Percentiles rank a stretch among this genome's conserved stretches.
Conservation (phyloP, 345 rosid genomes). For the Dovyalis caffra region DNA sequence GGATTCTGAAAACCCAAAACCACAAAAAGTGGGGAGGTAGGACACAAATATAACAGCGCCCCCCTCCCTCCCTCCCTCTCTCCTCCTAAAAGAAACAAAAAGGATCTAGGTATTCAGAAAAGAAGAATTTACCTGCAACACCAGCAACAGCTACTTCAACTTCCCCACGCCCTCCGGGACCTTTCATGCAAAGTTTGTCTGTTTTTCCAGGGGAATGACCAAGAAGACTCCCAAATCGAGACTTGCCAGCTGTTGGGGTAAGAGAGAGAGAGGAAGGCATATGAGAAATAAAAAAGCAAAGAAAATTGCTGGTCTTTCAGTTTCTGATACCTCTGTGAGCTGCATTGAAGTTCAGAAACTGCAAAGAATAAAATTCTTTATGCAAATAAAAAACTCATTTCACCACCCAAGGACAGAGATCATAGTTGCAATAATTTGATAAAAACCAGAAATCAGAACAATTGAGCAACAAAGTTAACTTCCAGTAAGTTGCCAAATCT, state of each 20-base stretch:
- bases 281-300: conserved; percentile 5
- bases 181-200: conserved; percentile 88
- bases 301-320: neutral
- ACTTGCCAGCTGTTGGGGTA: conserved; percentile 58
- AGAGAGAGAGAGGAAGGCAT: neutral
- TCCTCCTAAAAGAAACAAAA: neutral
- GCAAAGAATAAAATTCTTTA: neutral
- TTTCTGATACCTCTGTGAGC: neutral
- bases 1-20: neutral
- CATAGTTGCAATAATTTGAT: neutral
- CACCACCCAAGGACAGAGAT: neutral
- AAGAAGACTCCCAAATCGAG: conserved; percentile 76
- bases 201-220: conserved; percentile 75
- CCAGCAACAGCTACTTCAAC: conserved; percentile 99
- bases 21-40: neutral
- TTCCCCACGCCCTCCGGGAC: conserved; percentile 99
- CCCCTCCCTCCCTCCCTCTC: neutral
- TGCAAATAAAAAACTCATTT: neutral
- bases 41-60: neutral
- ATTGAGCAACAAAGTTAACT: neutral
- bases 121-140: conserved; percentile 53
- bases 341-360: neutral
- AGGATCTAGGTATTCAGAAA: neutral
- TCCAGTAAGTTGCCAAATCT: neutral
- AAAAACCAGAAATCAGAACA: neutral